A percentile compares a stretch with the other conserved stretches of the same genome.
Conservation (phyloP, 352 stramenopile genomes). For the Thalassiosira mediterranea region DNA sequence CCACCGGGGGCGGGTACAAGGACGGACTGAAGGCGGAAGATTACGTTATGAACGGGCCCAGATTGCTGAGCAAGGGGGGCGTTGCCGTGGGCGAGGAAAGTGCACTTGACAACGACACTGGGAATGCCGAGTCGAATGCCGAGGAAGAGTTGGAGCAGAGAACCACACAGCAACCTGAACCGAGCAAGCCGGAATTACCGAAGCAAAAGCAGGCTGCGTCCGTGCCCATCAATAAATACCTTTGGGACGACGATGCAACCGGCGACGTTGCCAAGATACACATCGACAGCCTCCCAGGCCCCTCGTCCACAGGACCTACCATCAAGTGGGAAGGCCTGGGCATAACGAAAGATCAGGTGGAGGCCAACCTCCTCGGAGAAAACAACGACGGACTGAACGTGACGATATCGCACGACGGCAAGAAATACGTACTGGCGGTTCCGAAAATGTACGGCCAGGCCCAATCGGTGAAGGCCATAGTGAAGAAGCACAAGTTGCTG, state of each 20-base stretch:
- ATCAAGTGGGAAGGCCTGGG: constrained; percentile 47
- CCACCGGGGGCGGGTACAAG: constrained; percentile 70
- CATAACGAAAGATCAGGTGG: constrained; percentile 40
- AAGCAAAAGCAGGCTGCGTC: constrained; percentile 12
- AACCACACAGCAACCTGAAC: constrained; percentile 7
- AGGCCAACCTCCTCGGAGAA: constrained; percentile 47
- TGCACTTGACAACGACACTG: constrained; percentile 2
- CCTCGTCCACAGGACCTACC: constrained; percentile 29
- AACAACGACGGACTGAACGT: constrained; percentile 53
- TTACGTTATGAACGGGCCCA: constrained; percentile 80
- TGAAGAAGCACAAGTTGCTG: constrained; percentile 66
- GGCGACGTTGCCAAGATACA: constrained; percentile 69
- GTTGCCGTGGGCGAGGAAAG: constrained; percentile 31
- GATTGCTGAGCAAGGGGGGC: constrained; percentile 66
- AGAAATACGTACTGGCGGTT: constrained; percentile 66
- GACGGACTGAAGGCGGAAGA: constrained; percentile 79
- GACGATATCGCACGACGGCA: constrained; percentile 16
- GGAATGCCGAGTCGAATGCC: not conserved
- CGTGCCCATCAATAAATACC: constrained; percentile 64
- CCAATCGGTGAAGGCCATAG: constrained; percentile 54
- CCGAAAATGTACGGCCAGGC: constrained; percentile 66
- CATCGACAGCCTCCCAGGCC: constrained; percentile 66
- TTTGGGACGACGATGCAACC: constrained; percentile 74
- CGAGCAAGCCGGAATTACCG: constrained; percentile 14
- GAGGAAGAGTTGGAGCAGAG: too few relatives aligned